Evolutionary conservation across 108 stramenopile genomes (phyloP).

Genomic region (Cyclotella distinguenda): DNA sequence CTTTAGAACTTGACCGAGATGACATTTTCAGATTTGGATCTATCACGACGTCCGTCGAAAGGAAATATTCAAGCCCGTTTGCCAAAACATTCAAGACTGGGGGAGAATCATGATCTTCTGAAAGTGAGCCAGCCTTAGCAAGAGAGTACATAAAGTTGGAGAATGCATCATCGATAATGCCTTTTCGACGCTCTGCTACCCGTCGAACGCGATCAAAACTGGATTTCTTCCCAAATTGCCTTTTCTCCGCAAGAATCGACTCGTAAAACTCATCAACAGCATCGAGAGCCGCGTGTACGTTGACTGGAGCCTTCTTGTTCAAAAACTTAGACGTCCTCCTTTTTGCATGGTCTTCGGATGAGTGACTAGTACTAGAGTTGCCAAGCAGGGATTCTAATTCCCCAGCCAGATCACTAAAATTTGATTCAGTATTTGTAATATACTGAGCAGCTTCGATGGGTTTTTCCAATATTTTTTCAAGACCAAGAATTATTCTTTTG

Average conservation of each 20-base stretch:
- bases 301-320: conserved; percentile 7
- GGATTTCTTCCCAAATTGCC: conserved; percentile 33
- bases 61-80: conserved; percentile 25
- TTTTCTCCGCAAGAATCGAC: conserved; percentile 26
- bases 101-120: neutral
- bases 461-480: conserved; percentile 4
- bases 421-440: conserved; percentile 33
- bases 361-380: neutral
- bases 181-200: conserved; percentile 26
- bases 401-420: conserved; percentile 5
- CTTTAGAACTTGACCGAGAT: neutral
- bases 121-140: neutral
- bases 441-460: conserved; percentile 19
- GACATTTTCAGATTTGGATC: neutral
- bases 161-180: conserved; percentile 31
- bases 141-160: conserved; percentile 12
- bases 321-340: conserved; percentile 8
- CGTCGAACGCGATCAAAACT: conserved; percentile 24
- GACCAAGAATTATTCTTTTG: neutral
- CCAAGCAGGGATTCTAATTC: conserved; percentile 24
- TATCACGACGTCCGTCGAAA: conserved; percentile 9
- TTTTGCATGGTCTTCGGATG: neutral
- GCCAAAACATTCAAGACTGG: conserved; percentile 22
- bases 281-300: conserved; percentile 8
- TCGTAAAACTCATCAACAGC: conserved; percentile 42